These are phyloP conservation scores for Puccinia polysora DNA, from an alignment of 1,284 basidiomycete genomes.

Conservation along the genomic window DNA sequence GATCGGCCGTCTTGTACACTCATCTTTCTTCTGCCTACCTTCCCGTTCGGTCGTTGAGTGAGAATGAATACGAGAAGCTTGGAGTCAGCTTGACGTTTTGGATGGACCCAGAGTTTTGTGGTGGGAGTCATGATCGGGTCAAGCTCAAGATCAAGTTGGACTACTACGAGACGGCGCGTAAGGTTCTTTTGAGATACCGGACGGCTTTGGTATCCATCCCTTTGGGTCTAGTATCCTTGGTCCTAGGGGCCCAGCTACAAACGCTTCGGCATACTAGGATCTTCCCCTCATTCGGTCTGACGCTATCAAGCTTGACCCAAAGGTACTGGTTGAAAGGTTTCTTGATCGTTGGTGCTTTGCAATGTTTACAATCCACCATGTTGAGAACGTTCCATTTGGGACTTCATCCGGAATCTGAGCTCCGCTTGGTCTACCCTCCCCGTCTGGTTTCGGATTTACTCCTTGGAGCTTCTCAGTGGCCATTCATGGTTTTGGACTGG, in stretches of 20 bases:
- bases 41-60: slow-evolving; percentile 8
- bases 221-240: slow-evolving; percentile 61
- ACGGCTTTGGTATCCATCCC: slow-evolving; percentile 67
- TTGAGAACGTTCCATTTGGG: neutral
- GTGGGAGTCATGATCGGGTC: slow-evolving; percentile 50
- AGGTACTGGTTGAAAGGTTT: neutral
- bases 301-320: neutral
- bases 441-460: slow-evolving; percentile 2
- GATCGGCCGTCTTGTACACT: slow-evolving; percentile 46
- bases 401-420: neutral
- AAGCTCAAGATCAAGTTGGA: slow-evolving; percentile 61
- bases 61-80: neutral
- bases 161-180: slow-evolving; percentile 65
- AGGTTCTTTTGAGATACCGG: slow-evolving; percentile 68
- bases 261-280: neutral
- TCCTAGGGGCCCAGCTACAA: slow-evolving; percentile 52
- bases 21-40: slow-evolving; percentile 48
- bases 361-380: slow-evolving; percentile 4
- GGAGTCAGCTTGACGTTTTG: slow-evolving; percentile 46
- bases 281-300: slow-evolving; percentile 11
- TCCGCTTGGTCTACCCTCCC: neutral
- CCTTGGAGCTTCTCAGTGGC: neutral
- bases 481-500: slow-evolving; percentile 20
- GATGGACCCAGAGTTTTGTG: slow-evolving; percentile 47
- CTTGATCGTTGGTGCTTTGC: neutral